Percentiles rank a stretch among this genome's conserved stretches.
These are phyloP conservation scores for Calocera viscosa DNA, from an alignment of 768 basidiomycete species.

Conservation along the genomic window DNA sequence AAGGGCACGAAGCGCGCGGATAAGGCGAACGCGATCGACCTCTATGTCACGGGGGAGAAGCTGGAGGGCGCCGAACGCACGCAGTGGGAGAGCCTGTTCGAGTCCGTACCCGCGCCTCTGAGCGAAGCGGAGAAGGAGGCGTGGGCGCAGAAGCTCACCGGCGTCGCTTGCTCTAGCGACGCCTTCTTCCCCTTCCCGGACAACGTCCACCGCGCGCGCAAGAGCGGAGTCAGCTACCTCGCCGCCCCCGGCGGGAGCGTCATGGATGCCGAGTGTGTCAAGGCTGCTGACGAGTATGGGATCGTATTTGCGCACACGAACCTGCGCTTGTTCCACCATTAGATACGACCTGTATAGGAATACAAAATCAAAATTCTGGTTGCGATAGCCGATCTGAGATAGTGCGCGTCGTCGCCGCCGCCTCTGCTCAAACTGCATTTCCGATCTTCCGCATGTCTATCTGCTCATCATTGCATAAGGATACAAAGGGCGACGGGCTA, in stretches of 20 bases:
- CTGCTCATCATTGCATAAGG: too few relatives aligned
- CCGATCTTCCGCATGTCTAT: too few relatives aligned
- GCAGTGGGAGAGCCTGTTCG: conserved; percentile 87
- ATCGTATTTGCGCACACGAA: conserved; percentile 87
- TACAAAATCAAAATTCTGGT: background rate
- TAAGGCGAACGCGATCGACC: conserved; percentile 95
- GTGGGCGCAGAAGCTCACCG: conserved; percentile 63
- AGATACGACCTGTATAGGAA: conserved; percentile 16
- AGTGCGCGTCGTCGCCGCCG: too few relatives aligned
- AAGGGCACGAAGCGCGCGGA: conserved; percentile 96
- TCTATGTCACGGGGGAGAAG: conserved; percentile 82
- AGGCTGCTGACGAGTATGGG: conserved; percentile 84
- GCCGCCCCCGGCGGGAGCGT: conserved; percentile 89
- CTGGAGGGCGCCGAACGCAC: conserved; percentile 78
- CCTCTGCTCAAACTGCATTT: too few relatives aligned
- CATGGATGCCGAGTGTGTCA: conserved; percentile 95
- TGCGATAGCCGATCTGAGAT: background rate
- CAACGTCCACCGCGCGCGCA: conserved; percentile 84
- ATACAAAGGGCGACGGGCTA: too few relatives aligned
- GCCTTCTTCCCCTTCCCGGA: conserved; percentile 99
- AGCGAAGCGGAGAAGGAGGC: conserved; percentile 55
- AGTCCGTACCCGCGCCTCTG: conserved; percentile 51
- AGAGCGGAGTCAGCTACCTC: conserved; percentile 85
- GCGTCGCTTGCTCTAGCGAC: conserved; percentile 87
- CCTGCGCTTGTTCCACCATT: conserved; percentile 84